Evolutionary conservation across 306 rosid species (phyloP), one percentile per base, ranked within the genome.

Genomic region (Castanea sativa): DNA sequence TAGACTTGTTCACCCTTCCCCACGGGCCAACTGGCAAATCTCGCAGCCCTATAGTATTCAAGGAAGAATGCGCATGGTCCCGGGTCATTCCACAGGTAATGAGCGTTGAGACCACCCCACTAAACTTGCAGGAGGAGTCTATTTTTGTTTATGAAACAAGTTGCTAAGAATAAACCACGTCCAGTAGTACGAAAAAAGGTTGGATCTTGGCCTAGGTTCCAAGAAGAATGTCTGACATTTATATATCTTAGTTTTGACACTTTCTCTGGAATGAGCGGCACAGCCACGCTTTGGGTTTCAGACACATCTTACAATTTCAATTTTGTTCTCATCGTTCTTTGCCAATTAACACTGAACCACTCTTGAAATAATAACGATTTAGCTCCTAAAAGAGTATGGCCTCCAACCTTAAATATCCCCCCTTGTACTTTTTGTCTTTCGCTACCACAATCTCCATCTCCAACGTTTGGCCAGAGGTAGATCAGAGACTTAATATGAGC

Each of bases 331-430:
- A 72, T 43, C 55, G 41, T 18, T 71, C 5, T 16, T 38, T 30
- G 57, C 81, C 81, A 72, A 64, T 21, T 30, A 55, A 53, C 21
- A 61, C 59, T n/a, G 73, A 8, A 76, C 81, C 77, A 76, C 84
- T 56, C 67, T 1, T 4, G 5, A 29, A 57, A 23, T 43, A 57
- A 23, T 43, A 23, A 18, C 7, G 12, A 53, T 43, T 8, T 41
- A 57, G 58, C 76, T 49, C 33, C 41, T 29, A 8, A 38, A 38
- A 38, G 10, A 6, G 12, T 16, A 1, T 2, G 15, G 20, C 38
- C 60, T 15, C 60, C n/a, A 64, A 63, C 68, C 41, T 29, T 6
- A 8, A 35, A 1, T 69, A 35, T 2, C 2, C 71, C 45, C 10
- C n/a, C 53, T 29, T 20, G n/a, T 11, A 43, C 6, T 16, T 15